phyloP scores from a whole-genome alignment of 2,329 filamentous ascomycete species.

The Diplocarpon rosae region DNA sequence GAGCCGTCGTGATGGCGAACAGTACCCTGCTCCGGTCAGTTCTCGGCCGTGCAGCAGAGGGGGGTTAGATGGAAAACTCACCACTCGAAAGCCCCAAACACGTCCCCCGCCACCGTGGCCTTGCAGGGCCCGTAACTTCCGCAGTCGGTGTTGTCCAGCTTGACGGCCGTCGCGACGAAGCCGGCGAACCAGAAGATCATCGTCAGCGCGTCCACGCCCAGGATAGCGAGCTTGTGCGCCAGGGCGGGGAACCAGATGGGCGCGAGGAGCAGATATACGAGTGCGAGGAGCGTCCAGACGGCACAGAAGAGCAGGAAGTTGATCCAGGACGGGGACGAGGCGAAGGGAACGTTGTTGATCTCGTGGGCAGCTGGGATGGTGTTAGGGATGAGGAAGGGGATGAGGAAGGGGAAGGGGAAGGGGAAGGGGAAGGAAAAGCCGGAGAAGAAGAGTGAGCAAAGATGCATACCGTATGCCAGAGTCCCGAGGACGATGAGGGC shows the following conservation, averaged over 20 bases:
- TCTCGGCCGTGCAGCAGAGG: background rate
- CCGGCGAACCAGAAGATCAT: conserved; percentile 87
- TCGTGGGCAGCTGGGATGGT: conserved; percentile 37
- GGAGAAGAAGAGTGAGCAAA: conserved; percentile 20
- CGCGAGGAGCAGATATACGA: conserved; percentile 58
- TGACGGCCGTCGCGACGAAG: conserved; percentile 63
- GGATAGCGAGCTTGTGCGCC: conserved; percentile 53
- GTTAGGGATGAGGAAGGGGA: background rate
- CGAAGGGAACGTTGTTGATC: conserved; percentile 30
- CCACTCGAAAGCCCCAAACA: conserved; percentile 38
- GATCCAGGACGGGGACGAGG: conserved; percentile 41
- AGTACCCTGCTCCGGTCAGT: conserved; percentile 31
- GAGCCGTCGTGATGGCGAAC: conserved; percentile 38
- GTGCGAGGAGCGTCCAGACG: conserved; percentile 63
- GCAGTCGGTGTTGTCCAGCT: background rate
- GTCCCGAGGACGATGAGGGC: conserved; percentile 66
- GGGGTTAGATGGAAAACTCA: conserved; percentile 19
- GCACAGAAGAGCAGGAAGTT: conserved; percentile 73
- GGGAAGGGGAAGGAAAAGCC: background rate
- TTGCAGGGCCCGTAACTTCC: conserved; percentile 9
- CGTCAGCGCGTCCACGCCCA: conserved; percentile 59
- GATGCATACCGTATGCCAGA: conserved; percentile 52
- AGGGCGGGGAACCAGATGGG: conserved; percentile 50
- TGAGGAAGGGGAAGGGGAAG: background rate
- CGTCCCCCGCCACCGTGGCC: conserved; percentile 30